Conservation (phyloP, 352 stramenopile genomes). For the Phytopythium sindhum region DNA sequence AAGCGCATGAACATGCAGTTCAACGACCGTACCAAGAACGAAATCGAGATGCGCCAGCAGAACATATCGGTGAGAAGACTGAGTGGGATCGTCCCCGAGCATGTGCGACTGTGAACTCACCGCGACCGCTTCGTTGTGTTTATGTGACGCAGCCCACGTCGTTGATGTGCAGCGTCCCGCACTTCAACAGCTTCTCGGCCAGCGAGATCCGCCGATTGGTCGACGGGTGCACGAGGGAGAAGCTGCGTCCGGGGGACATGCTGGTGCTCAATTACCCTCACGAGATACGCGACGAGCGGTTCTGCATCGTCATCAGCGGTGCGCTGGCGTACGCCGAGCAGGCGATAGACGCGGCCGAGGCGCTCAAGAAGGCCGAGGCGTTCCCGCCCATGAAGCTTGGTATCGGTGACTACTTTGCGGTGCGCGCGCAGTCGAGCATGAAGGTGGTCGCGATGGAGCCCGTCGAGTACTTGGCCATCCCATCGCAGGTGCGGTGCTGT, state of each 20-base stretch:
- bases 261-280: conserved; percentile 21
- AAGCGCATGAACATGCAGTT: conserved; percentile 82
- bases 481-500: conserved; percentile 31
- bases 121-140: neutral
- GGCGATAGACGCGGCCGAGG: conserved; percentile 32
- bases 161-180: conserved; percentile 71
- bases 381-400: conserved; percentile 56
- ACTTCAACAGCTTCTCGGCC: conserved; percentile 64
- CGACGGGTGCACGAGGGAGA: conserved; percentile 32
- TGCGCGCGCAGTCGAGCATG: conserved; percentile 34
- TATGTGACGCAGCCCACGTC: conserved; percentile 40
- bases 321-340: conserved; percentile 35
- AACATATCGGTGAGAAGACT: conserved; percentile 54
- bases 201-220: conserved; percentile 55
- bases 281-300: conserved; percentile 30
- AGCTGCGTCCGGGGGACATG: conserved; percentile 50
- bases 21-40: conserved; percentile 70
- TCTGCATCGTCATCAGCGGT: conserved; percentile 68
- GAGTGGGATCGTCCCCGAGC: neutral
- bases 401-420: conserved; percentile 67
- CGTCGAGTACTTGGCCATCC: conserved; percentile 56
- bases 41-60: conserved; percentile 75
- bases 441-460: conserved; percentile 70
- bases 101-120: neutral
- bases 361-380: conserved; percentile 45